Evolutionary conservation across 2,329 filamentous ascomycete species (phyloP).

Genomic region (Botrytis tulipae): DNA sequence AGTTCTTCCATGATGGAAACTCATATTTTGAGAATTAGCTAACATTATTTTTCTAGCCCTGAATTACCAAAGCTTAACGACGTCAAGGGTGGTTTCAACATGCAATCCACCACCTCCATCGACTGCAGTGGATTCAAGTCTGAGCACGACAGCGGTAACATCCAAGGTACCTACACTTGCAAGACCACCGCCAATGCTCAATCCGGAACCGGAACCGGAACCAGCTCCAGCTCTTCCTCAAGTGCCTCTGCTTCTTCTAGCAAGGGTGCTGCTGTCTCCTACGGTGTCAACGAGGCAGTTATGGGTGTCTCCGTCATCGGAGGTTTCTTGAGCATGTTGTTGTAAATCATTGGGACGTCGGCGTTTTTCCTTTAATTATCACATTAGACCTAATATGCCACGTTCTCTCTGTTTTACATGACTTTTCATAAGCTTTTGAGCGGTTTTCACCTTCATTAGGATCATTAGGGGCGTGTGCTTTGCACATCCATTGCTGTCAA

Average conservation of each 20-base stretch:
- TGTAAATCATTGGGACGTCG: constrained; percentile 43
- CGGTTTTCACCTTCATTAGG: constrained; percentile 31
- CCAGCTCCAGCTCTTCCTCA: constrained; percentile 33
- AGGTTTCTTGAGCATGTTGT: constrained; percentile 45
- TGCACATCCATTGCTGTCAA: constrained; percentile 24
- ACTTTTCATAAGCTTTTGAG: constrained; percentile 30
- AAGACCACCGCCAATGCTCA: constrained; percentile 31
- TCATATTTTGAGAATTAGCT: neutral
- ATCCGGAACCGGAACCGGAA: constrained; percentile 39
- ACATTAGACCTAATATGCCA: constrained; percentile 40
- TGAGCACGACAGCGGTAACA: constrained; percentile 40
- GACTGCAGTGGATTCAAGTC: constrained; percentile 34
- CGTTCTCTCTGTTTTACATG: constrained; percentile 36
- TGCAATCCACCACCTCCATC: constrained; percentile 41
- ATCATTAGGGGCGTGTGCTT: constrained; percentile 24
- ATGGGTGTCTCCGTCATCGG: constrained; percentile 46
- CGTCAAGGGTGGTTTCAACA: constrained; percentile 70
- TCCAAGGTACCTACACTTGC: constrained; percentile 50
- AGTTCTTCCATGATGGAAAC: constrained; percentile 42
- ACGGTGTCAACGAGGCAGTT: constrained; percentile 40
- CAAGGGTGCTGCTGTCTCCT: constrained; percentile 42
- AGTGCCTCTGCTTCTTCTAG: constrained; percentile 36
- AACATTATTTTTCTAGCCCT: constrained; percentile 55
- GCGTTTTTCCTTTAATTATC: constrained; percentile 39
- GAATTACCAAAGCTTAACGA: constrained; percentile 63